Evolutionary conservation across 176 grass and related monocot species (phyloP), one percentile per base, ranked within the genome.

Genomic region (Zea luxurians): DNA sequence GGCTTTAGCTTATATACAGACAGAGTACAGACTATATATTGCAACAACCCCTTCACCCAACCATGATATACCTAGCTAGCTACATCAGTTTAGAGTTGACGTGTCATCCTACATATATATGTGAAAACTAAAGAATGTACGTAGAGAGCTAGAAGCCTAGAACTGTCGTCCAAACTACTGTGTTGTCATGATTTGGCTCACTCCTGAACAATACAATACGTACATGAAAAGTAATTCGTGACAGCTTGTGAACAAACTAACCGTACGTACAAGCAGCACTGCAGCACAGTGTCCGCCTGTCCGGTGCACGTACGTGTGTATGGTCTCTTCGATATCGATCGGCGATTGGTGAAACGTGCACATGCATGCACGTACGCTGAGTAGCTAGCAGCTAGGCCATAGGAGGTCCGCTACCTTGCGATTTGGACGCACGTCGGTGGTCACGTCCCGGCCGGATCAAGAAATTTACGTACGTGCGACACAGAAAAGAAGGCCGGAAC

Each of bases 271-370:
- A n/a, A 13, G 53, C 15, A 50, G 34, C 27, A 27, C 27, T 27
- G 71, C 27, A 50, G 10, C 5, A 41, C 5, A 41, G 3, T n/a
- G 27, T 48, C 34, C 4, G 12, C 57, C 8, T 7, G 2, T 46
- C 8, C 44, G 17, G 49, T 10, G 11, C 20, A 35, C 3, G 36
- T 6, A 15, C 13, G 17, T 61, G 3, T 2, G 6, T 6, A 5
- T 16, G 18, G 40, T 13, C 49, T n/a, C 48, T 36, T 61, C 35
- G 74, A 66, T 61, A 61, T 61, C 34, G 75, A 79, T 37, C 5
- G 47, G 76, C 45, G 70, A 48, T 54, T 66, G 50, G 76, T 55
- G 55, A 69, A 8, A 78, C 54, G 10, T 16, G 86, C 81, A 80
- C 73, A 71, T 88, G 86, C 80, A 17, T 2, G 76, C n/a, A 37